Evolutionary conservation across 305 asterid species (phyloP).

Genomic region (Fraxinus angustifolia): DNA sequence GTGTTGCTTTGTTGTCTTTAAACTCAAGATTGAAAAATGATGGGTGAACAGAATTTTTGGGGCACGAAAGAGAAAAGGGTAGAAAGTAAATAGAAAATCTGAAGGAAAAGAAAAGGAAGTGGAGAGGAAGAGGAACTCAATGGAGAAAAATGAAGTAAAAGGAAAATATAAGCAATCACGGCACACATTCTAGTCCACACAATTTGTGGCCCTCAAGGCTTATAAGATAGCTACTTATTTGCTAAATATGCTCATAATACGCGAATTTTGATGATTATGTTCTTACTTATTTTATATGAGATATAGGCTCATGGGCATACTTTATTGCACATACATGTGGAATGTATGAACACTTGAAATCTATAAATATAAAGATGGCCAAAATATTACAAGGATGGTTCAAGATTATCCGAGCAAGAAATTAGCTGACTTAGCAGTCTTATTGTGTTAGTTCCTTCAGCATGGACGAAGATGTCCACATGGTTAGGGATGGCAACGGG

Average conservation of each 20-base stretch:
- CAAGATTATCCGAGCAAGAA: constrained; percentile 1
- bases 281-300: not conserved
- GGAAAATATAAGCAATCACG: not conserved
- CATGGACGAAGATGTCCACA: not conserved
- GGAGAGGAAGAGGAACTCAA: not conserved
- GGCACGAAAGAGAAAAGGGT: not conserved
- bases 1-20: not conserved
- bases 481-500: not conserved
- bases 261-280: not conserved
- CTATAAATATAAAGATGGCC: not conserved
- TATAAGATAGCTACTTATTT: not conserved
- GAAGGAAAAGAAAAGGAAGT: not conserved
- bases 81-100: not conserved
- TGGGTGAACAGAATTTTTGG: not conserved
- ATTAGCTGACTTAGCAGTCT: not conserved
- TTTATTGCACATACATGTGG: not conserved
- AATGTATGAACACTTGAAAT: not conserved
- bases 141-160: not conserved
- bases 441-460: not conserved
- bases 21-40: not conserved
- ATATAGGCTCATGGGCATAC: not conserved
- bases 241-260: not conserved
- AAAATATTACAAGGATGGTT: not conserved
- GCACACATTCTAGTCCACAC: not conserved
- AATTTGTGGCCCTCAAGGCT: not conserved